phyloP scores from a whole-genome alignment of 2,329 filamentous ascomycete genomes.

The Arthrinium phaeospermum region DNA sequence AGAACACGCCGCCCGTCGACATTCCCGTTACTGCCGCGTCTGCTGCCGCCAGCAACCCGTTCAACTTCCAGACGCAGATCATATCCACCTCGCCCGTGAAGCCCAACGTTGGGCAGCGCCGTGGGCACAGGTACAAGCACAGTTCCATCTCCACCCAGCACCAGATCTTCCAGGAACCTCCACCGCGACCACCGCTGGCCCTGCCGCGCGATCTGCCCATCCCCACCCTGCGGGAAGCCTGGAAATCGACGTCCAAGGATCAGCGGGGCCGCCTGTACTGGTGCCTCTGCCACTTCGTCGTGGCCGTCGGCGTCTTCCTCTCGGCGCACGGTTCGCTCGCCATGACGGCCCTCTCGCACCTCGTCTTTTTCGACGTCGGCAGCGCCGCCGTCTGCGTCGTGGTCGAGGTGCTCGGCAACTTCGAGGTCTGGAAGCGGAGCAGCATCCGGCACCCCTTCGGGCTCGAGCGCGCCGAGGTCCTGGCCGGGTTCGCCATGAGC shows the following conservation, averaged over 20 bases:
- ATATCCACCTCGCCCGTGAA: constrained; percentile 79
- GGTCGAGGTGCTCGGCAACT: constrained; percentile 93
- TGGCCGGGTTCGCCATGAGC: constrained; percentile 94
- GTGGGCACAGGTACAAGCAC: constrained; percentile 97
- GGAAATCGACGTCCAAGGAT: constrained; percentile 86
- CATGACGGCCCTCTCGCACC: constrained; percentile 88
- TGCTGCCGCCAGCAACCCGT: constrained; percentile 64
- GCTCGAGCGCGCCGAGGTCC: constrained; percentile 88
- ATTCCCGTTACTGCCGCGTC: constrained; percentile 28
- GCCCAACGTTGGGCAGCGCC: constrained; percentile 86
- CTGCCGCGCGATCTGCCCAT: constrained; percentile 91
- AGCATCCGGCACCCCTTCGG: constrained; percentile 94
- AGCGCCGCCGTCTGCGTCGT: constrained; percentile 89
- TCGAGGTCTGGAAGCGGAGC: constrained; percentile 95
- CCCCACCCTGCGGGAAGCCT: constrained; percentile 86
- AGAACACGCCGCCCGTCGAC: constrained; percentile 42
- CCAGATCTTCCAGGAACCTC: constrained; percentile 94
- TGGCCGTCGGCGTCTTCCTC: constrained; percentile 86
- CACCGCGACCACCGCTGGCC: constrained; percentile 81
- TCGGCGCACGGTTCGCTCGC: constrained; percentile 85
- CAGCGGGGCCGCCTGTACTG: constrained; percentile 85
- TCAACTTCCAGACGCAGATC: constrained; percentile 91
- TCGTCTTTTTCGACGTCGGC: constrained; percentile 94
- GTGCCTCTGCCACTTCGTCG: constrained; percentile 85
- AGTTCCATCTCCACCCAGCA: constrained; percentile 87